Conservation (phyloP, 2,329 filamentous ascomycete genomes). For the Clarireedia monteithiana region DNA sequence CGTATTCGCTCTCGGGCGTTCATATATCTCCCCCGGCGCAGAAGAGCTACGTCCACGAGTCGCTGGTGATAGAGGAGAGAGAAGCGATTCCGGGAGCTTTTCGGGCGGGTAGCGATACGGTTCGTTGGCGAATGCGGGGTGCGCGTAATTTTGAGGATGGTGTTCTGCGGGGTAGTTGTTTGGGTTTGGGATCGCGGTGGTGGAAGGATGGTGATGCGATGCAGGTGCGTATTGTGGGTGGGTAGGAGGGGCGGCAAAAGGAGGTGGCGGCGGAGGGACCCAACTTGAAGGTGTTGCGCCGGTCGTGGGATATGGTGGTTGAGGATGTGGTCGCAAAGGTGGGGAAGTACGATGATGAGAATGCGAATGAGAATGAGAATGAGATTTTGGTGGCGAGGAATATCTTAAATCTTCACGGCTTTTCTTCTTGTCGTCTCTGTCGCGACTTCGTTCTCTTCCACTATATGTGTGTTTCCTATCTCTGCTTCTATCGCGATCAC, state of each 20-base stretch:
- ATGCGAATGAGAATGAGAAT: neutral
- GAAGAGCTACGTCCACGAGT: slow-evolving; percentile 1
- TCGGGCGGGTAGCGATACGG: slow-evolving; percentile 6
- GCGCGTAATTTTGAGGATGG: neutral
- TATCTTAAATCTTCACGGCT: slow-evolving; percentile 4
- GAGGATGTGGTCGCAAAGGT: neutral
- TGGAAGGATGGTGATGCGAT: neutral
- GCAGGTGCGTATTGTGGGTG: slow-evolving; percentile 1
- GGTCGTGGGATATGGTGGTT: neutral
- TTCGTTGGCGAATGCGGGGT: slow-evolving; percentile 5
- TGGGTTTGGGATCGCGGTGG: neutral
- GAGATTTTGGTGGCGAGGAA: neutral
- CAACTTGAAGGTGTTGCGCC: neutral
- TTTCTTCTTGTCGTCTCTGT: slow-evolving; percentile 2
- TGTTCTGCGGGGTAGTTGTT: neutral
- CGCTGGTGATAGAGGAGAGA: neutral
- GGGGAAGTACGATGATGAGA: neutral
- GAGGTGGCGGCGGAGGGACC: slow-evolving; percentile 4
- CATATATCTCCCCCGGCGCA: neutral
- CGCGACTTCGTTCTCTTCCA: neutral
- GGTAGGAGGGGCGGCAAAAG: neutral
- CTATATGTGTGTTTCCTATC: slow-evolving; percentile 1
- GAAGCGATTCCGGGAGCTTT: slow-evolving; percentile 4
- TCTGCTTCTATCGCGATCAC: neutral
- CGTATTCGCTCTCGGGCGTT: neutral